These are phyloP conservation scores for Hevea brasiliensis DNA, from an alignment of 345 rosid species.

Conservation along the genomic window DNA sequence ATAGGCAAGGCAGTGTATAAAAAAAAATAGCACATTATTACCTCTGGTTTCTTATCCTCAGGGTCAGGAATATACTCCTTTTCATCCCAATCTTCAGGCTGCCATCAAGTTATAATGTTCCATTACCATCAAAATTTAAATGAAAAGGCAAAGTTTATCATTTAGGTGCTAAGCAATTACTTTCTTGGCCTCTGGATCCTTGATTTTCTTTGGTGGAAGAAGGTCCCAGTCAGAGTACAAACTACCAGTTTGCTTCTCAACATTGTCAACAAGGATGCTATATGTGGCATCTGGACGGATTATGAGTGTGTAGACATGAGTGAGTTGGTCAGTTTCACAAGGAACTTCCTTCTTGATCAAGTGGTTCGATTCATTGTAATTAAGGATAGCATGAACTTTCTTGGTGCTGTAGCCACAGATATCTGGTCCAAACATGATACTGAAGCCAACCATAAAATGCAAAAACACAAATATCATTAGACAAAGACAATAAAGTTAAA, in stretches of 20 bases:
- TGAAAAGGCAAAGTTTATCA: background rate
- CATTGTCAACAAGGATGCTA: constrained; percentile 86
- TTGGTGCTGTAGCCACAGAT: constrained; percentile 96
- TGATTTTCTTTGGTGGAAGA: constrained; percentile 82
- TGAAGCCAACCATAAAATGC: constrained; percentile 35
- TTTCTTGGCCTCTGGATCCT: constrained; percentile 93
- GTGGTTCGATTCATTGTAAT: constrained; percentile 73
- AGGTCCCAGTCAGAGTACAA: constrained; percentile 91
- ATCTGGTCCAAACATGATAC: constrained; percentile 99
- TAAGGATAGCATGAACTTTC: constrained; percentile 99
- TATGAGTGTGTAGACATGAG: constrained; percentile 88
- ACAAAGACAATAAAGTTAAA: background rate
- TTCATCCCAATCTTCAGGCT: constrained; percentile 99
- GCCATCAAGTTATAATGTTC: constrained; percentile 19
- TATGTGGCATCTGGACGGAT: constrained; percentile 94
- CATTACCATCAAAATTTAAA: constrained; percentile 4
- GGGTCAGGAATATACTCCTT: constrained; percentile 88
- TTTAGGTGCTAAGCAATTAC: constrained; percentile 30
- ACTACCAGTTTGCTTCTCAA: constrained; percentile 91
- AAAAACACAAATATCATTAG: constrained; percentile 7
- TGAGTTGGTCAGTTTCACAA: constrained; percentile 97
- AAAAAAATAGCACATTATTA: constrained; percentile 17
- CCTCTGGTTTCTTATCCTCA: constrained; percentile 95
- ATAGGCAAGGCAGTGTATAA: background rate
- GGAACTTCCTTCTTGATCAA: constrained; percentile 97